These are phyloP conservation scores for Clonostachys sp. DNA, from an alignment of 2,329 filamentous ascomycete genomes.

Conservation along the genomic window DNA sequence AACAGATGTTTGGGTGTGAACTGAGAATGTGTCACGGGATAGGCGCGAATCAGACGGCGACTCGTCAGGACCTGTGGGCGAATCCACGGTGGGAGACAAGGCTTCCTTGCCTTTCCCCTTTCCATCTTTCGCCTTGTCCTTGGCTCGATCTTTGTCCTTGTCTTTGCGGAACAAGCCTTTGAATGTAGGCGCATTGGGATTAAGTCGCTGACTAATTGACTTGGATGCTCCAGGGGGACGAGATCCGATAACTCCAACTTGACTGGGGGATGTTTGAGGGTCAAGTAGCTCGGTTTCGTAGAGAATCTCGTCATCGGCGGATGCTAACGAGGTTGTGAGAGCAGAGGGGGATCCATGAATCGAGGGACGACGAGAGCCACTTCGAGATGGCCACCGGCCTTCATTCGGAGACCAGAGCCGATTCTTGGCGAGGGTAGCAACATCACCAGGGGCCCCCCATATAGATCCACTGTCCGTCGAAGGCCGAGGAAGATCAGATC, in stretches of 20 bases:
- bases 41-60: slow-evolving; percentile 48
- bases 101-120: slow-evolving; percentile 24
- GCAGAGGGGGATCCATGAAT: slow-evolving; percentile 69
- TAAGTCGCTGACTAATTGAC: slow-evolving; percentile 60
- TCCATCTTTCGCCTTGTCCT: slow-evolving; percentile 27
- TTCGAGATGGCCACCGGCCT: slow-evolving; percentile 5
- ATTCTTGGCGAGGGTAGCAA: slow-evolving; percentile 42
- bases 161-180: slow-evolving; percentile 59
- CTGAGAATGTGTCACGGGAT: slow-evolving; percentile 51
- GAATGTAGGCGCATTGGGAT: slow-evolving; percentile 87
- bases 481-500: slow-evolving; percentile 65
- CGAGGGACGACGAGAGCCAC: slow-evolving; percentile 38
- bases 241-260: slow-evolving; percentile 75
- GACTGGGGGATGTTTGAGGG: slow-evolving; percentile 46
- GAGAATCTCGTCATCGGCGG: slow-evolving; percentile 60
- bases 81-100: slow-evolving; percentile 10
- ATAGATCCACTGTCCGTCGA: slow-evolving; percentile 76
- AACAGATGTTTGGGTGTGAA: slow-evolving; percentile 54
- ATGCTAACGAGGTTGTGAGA: slow-evolving; percentile 56
- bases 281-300: slow-evolving; percentile 51
- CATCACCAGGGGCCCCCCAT: slow-evolving; percentile 54
- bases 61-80: slow-evolving; percentile 37
- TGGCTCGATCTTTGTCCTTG: slow-evolving; percentile 24
- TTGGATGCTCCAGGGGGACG: slow-evolving; percentile 47
- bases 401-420: slow-evolving; percentile 61